A percentile compares a stretch with the other conserved stretches of the same genome.
phyloP scores from a whole-genome alignment of 192 early-diverging fungal species.

The Phlyctochytrium bullatum region DNA sequence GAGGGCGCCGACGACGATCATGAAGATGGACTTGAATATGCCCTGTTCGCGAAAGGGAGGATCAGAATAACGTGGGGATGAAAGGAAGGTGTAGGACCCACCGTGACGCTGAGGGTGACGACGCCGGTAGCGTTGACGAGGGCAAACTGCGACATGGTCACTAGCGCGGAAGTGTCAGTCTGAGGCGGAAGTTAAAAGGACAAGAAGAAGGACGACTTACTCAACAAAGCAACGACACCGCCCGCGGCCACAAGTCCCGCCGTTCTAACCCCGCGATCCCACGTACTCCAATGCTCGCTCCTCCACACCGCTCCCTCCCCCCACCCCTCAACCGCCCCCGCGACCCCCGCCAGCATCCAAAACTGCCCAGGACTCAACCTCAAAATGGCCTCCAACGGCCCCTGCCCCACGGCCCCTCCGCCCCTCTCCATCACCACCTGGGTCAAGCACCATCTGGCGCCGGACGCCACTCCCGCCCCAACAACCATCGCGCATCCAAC shows the following conservation, averaged over 20 bases:
- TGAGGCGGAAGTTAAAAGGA: conserved; percentile 1
- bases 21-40: conserved; percentile 76
- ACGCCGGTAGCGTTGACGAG: conserved; percentile 81
- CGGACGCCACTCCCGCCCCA: conserved; percentile 72
- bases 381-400: conserved; percentile 80
- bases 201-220: conserved; percentile 5
- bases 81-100: neutral
- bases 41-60: conserved; percentile 36
- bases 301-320: conserved; percentile 17
- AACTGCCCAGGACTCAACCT: conserved; percentile 80
- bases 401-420: conserved; percentile 50
- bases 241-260: conserved; percentile 62
- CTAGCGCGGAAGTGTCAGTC: too few species aligned
- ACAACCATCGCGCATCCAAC: conserved; percentile 76
- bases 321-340: conserved; percentile 64
- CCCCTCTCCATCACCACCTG: conserved; percentile 59
- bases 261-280: too few species aligned
- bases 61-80: neutral
- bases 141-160: conserved; percentile 83
- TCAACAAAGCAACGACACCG: conserved; percentile 78
- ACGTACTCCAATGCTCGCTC: too few species aligned
- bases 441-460: conserved; percentile 88
- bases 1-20: conserved; percentile 65
- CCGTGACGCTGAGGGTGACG: conserved; percentile 76
- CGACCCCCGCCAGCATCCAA: conserved; percentile 7